These are phyloP conservation scores for Aspergillus amoenus DNA, from an alignment of 2,329 filamentous ascomycete species.

Conservation along the genomic window DNA sequence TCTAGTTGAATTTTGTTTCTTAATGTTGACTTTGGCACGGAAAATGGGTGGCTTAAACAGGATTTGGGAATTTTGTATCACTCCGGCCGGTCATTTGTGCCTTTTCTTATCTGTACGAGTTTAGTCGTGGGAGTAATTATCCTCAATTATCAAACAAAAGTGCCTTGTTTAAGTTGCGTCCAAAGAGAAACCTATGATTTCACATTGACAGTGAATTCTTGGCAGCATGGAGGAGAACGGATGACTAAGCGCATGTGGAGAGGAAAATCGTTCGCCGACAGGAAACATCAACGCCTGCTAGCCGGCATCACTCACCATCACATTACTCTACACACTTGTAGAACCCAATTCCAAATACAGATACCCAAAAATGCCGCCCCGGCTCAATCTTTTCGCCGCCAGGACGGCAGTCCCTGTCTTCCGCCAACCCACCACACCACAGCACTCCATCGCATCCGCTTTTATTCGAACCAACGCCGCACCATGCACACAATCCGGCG, in stretches of 20 bases:
- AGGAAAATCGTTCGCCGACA: conserved; percentile 27
- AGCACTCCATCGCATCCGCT: conserved; percentile 24
- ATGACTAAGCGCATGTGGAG: conserved; percentile 21
- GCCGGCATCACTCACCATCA: conserved; percentile 9
- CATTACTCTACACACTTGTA: background rate
- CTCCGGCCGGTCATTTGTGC: background rate
- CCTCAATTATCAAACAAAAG: background rate
- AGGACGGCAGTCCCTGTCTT: conserved; percentile 32
- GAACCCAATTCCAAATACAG: conserved; percentile 8
- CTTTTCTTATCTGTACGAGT: background rate
- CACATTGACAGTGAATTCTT: conserved; percentile 8
- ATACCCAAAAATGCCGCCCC: conserved; percentile 52
- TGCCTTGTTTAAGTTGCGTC: background rate
- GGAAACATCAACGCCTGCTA: background rate
- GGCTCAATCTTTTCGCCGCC: conserved; percentile 50
- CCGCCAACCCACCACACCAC: conserved; percentile 28
- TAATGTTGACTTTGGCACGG: background rate
- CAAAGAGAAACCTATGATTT: background rate
- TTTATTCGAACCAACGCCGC: conserved; percentile 21
- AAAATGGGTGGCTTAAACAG: background rate
- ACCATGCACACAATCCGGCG: conserved; percentile 18
- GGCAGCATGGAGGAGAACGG: conserved; percentile 2
- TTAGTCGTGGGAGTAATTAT: background rate
- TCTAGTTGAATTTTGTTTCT: background rate
- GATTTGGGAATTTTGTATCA: background rate